Conservation (phyloP, 768 basidiomycete species). For the Tulasnella sp. region DNA sequence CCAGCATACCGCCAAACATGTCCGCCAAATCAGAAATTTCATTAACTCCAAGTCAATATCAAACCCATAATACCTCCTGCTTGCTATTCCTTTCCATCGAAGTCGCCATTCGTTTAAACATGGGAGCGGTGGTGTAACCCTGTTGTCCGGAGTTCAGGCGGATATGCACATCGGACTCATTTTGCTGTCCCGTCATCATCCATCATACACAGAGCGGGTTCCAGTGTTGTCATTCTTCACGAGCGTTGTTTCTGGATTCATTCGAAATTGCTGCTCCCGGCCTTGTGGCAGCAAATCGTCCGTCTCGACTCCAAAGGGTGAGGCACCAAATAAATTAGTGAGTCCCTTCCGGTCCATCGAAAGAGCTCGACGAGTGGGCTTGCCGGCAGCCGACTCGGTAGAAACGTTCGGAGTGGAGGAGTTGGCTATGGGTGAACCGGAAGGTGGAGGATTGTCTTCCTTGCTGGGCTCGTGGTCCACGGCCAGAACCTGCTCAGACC, state of each 20-base stretch:
- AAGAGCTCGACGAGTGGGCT: slow-evolving; percentile 48
- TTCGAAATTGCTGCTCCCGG: too few species aligned
- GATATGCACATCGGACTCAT: not conserved
- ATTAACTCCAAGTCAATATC: not conserved
- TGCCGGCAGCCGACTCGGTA: slow-evolving; percentile 36
- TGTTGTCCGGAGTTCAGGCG: not conserved
- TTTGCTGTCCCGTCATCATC: not conserved
- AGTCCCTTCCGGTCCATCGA: slow-evolving; percentile 81
- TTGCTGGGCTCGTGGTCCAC: slow-evolving; percentile 59
- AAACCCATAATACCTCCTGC: not conserved
- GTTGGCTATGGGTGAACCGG: slow-evolving; percentile 23
- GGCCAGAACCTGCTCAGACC: slow-evolving; percentile 94
- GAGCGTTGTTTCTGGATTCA: too few species aligned
- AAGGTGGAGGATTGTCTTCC: slow-evolving; percentile 35
- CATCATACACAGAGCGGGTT: not conserved
- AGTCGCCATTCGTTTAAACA: not conserved
- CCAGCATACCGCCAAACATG: not conserved
- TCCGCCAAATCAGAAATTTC: not conserved
- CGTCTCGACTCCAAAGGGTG: slow-evolving; percentile 27
- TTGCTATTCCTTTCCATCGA: not conserved
- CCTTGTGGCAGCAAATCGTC: slow-evolving; percentile 48
- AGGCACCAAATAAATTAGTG: slow-evolving; percentile 50
- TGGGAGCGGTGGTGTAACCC: not conserved
- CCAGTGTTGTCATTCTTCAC: not conserved
- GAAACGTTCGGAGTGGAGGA: slow-evolving; percentile 22